Base-by-base conservation (phyloP, 495 filamentous ascomycete genomes). In the Neurospora sublineolata region DNA sequence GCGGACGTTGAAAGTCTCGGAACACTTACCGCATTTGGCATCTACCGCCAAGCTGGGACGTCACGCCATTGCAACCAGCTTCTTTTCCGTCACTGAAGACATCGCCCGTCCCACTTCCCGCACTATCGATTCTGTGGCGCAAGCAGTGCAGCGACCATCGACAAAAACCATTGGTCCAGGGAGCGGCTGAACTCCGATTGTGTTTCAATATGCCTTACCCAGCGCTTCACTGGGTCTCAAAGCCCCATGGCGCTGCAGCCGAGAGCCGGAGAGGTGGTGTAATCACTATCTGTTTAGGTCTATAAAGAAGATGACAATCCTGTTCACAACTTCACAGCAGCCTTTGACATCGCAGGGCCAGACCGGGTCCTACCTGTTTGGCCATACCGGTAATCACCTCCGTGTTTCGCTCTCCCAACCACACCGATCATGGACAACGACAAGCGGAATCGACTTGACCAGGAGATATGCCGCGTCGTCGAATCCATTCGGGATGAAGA, bases 361-460 rank as follows among this genome's bases (percentile, higher is more conserved):
- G 10, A 14, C 14, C 46, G 5, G 3, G 14, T 58, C 12, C 52
- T 14, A 33, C 5, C 11, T 33, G 52, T 16, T 9, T 27, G 23
- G 6, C 23, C 10, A 30, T 3, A 27, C 27, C 1, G 11, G 20
- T 8, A 16, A 23, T 9, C 52, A 4, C 52, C 52, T 60, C 4
- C 12, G 46, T n/a, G 23, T 23, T 14, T 30, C 23, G 4, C 20
- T 58, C 46, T 6, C 46, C 1, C 1, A 60, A 8, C 10, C 23
- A 60, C 52, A 16, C 2, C 52, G 2, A 60, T 16, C 10, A 73
- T 75, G 73, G 73, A 71, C 60, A 67, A 5, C 12, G 44, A 67
- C 23, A 41, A 41, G 4, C 58, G 67, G 10, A 38, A 9, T 37
- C 40, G 68, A 46, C 68, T 71, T 27, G 44, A 60, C 2, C 44